Conservation (phyloP, 2,329 filamentous ascomycete genomes). For the Xylaria multiplex region DNA sequence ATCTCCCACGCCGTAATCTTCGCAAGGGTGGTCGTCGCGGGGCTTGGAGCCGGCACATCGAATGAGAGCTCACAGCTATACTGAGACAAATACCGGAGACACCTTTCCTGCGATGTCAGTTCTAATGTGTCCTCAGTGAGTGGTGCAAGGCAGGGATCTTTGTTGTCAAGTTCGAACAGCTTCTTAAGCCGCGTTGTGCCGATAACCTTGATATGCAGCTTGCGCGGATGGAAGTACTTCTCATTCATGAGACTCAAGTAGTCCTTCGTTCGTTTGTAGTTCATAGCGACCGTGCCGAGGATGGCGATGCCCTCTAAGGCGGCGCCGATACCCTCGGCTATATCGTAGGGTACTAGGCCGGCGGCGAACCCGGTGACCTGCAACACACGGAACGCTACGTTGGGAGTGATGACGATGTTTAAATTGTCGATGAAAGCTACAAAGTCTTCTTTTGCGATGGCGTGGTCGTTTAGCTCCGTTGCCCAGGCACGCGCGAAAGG, state of each 20-base stretch:
- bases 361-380: conserved; percentile 42
- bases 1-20: conserved; percentile 45
- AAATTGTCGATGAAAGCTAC: conserved; percentile 52
- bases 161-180: conserved; percentile 40
- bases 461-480: conserved; percentile 40
- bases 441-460: conserved; percentile 43
- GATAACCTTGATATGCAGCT: conserved; percentile 46
- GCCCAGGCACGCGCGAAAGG: conserved; percentile 47
- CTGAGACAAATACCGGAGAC: conserved; percentile 37
- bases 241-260: conserved; percentile 48
- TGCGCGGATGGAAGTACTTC: conserved; percentile 47
- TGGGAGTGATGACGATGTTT: conserved; percentile 50
- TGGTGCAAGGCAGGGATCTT: conserved; percentile 38
- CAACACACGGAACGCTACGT: conserved; percentile 45
- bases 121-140: conserved; percentile 42
- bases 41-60: conserved; percentile 31
- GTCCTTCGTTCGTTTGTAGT: conserved; percentile 43
- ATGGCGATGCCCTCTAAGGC: conserved; percentile 40
- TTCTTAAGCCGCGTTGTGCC: conserved; percentile 42
- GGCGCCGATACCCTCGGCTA: conserved; percentile 37
- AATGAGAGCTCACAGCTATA: conserved; percentile 35
- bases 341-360: conserved; percentile 46
- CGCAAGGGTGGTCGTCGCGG: conserved; percentile 40
- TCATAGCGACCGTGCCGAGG: conserved; percentile 40
- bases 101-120: conserved; percentile 40